Base-by-base conservation (phyloP, 1,139 yeast species). In the Yamadazyma jaroonii region DNA sequence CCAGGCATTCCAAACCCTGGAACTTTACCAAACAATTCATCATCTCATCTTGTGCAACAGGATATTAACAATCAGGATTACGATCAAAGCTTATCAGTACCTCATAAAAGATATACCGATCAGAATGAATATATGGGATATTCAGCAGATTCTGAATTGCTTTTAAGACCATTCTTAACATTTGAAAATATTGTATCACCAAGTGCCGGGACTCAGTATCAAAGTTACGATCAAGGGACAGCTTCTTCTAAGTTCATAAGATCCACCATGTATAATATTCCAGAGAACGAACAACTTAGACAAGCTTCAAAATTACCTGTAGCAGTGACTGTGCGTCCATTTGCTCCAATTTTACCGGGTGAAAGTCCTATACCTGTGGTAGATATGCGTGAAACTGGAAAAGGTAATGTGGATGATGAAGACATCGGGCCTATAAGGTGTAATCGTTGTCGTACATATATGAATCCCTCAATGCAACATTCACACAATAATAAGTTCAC, bases 361-460 rank as follows among this genome's bases (percentile, higher is more conserved):
- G 87, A 81, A 41, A 75, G 68, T 6, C 72, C 77, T 0, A 75
- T 89, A 3, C 95, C 95, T 0, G 72, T 73, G 6, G 82, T 83
- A 5, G 92, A 85, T 49, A 77, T 84, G 62, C 56, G 74, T 4
- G 54, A 57, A 4, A 57, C 67, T 28, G 71, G 70, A 2, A 39
- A 41, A 31, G 45, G 43, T 9, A 41, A 37, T 25, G 38, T 41
- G 2, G 53, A 47, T 10, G 71, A 65, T 45, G 57, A 62, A 0
- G 73, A 67, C 33, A 54, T 57, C 15, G 87, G 89, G 0, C 96
- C 96, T 1, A 81, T 95, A 26, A 76, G 99, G 51, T 92, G 98
- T 62, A 77, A 79, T 47, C 81, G 98, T 42, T 92, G 99, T 62
- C 77, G 97, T 42, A 77, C 96, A 1, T 92, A 89, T 59, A 73